Conservation (phyloP, 208 protist genomes). For the Wallacemonas rigidus region DNA sequence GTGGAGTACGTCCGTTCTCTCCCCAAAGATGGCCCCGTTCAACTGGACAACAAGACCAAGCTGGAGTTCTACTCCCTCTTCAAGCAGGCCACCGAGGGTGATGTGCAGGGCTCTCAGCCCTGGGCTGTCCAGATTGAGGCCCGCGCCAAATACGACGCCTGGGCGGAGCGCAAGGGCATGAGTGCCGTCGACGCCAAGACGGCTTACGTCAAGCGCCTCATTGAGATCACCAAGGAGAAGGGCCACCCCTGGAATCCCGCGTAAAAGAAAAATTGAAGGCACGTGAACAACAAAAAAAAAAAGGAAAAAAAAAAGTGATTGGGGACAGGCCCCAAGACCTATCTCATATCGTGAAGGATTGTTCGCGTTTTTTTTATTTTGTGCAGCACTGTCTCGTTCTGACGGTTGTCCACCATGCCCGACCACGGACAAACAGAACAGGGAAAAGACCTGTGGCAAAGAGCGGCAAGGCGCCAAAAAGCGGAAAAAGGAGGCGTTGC, state of each 20-base stretch:
- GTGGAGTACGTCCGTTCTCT: conserved; percentile 82
- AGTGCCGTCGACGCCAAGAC: conserved; percentile 89
- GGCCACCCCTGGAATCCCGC: conserved; percentile 61
- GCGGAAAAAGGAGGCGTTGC: too few species aligned
- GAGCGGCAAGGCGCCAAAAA: too few species aligned
- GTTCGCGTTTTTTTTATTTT: too few species aligned
- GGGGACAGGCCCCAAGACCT: too few species aligned
- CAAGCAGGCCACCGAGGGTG: conserved; percentile 97
- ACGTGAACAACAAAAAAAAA: background rate
- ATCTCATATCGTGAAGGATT: too few species aligned
- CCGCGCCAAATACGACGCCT: conserved; percentile 95
- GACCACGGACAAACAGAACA: too few species aligned
- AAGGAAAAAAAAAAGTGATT: too few species aligned
- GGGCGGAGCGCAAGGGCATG: conserved; percentile 90
- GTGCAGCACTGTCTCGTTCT: too few species aligned
- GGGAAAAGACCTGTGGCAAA: too few species aligned
- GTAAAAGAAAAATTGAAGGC: conserved; percentile 4
- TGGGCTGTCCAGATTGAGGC: conserved; percentile 93
- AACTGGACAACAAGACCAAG: conserved; percentile 90
- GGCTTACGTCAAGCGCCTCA: conserved; percentile 84
- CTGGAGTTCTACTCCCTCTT: conserved; percentile 96
- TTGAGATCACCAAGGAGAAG: conserved; percentile 59
- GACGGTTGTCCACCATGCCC: too few species aligned
- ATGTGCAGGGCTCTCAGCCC: conserved; percentile 88
- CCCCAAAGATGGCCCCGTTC: conserved; percentile 73